Evolutionary conservation across 352 stramenopile genomes (phyloP).

Genomic region (Phytophthora quininea): DNA sequence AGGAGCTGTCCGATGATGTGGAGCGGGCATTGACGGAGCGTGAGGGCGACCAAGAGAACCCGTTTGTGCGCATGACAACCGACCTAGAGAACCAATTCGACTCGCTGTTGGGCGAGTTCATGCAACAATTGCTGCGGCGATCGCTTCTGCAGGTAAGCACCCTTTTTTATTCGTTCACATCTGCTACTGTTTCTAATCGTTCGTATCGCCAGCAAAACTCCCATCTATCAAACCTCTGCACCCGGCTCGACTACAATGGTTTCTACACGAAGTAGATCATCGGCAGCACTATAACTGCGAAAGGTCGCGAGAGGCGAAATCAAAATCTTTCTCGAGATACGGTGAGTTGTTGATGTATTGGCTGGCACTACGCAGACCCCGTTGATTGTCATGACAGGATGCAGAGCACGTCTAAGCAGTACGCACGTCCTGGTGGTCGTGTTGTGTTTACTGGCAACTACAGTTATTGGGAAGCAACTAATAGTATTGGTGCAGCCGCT

Average conservation of each 20-base stretch:
- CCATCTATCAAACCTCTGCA: slow-evolving; percentile 70
- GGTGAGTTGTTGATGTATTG: slow-evolving; percentile 22
- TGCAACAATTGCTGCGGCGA: slow-evolving; percentile 86
- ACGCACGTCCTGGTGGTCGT: slow-evolving; percentile 8
- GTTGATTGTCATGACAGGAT: slow-evolving; percentile 35
- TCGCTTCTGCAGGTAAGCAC: slow-evolving; percentile 79
- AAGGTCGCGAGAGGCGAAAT: slow-evolving; percentile 38
- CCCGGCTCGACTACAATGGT: slow-evolving; percentile 67
- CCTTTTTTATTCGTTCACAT: too few relatives aligned
- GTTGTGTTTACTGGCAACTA: slow-evolving; percentile 10
- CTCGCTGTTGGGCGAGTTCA: slow-evolving; percentile 86
- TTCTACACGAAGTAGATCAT: slow-evolving; percentile 70
- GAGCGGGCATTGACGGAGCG: slow-evolving; percentile 72
- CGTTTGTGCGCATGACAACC: slow-evolving; percentile 77
- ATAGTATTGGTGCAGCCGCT: slow-evolving; percentile 74
- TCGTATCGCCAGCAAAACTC: slow-evolving; percentile 54
- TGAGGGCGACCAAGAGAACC: slow-evolving; percentile 72
- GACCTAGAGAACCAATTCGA: slow-evolving; percentile 90
- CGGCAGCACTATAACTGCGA: slow-evolving; percentile 2
- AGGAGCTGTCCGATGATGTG: slow-evolving; percentile 81
- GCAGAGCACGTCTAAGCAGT: slow-evolving; percentile 6
- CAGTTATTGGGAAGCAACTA: slow-evolving; percentile 39
- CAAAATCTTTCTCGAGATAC: slow-evolving; percentile 26
- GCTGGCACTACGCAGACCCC: neutral
- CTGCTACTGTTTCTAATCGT: neutral